Evolutionary conservation across 345 rosid genomes (phyloP), one percentile per base, ranked within the genome.

Genomic region (Aquilaria malaccensis): DNA sequence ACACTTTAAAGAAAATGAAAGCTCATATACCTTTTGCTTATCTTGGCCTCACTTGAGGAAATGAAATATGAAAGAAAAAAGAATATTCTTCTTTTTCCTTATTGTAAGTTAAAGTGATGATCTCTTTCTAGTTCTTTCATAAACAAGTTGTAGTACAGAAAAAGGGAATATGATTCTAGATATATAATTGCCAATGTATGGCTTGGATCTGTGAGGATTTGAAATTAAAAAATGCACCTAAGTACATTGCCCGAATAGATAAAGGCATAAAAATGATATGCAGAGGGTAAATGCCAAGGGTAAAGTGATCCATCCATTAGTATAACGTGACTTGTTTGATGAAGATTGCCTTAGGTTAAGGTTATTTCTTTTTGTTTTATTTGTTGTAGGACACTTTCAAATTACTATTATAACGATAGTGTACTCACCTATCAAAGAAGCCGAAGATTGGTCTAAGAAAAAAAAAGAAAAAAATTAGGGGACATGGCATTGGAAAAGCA

Each of bases 191-290:
- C 84, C 76, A 63, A 60, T 60, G 74, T 67, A 63, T 72, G 80
- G 77, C 84, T 76, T 81, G 85, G 88, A 82, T 81, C 84, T 77
- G 77, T 54, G 64, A 69, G 73, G 72, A 57, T 71, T 71, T 56
- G 61, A 64, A 63, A 57, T 76, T 70, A 75, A 64, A 74, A 60
- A 61, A 73, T 60, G 22, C 22, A 22, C 22, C 22, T 22, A 22
- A 22, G 22, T 22, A 22, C 22, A 22, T 22, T 22, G 22, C 22
- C 22, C 70, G 63, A 67, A 65, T 63, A 67, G 61, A 62, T 45
- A 69, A 81, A 79, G 68, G 75, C 72, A 75, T 74, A 57, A 77
- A 83, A 80, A 86, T 64, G 66, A 77, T 79, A 33, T 60, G 81
- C 48, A 64, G 73, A 64, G 63, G 37, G 71, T 66, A 74, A 69